Evolutionary conservation across 257 asterid species (phyloP), one percentile per base, ranked within the genome.

Genomic region (Ophiorrhiza pumila): DNA sequence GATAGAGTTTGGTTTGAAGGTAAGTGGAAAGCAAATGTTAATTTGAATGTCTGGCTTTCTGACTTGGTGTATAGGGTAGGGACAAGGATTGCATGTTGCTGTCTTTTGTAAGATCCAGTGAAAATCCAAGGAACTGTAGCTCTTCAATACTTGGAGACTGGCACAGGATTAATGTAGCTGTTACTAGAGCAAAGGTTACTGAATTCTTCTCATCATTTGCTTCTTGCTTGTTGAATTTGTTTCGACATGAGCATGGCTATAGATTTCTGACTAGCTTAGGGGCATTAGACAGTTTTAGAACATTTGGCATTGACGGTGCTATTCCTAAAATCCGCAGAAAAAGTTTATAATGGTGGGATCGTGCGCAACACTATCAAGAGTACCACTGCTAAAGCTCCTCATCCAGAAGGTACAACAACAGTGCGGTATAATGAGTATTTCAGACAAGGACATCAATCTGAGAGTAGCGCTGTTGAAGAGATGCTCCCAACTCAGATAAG

Each of bases 181-280:
- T 95, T 68, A 95, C 98, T n/a, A 96, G 99, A 37, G 97, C 99
- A 56, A 92, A 92, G 95, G 97, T n/a, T n/a, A n/a, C n/a, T n/a
- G n/a, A n/a, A n/a, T n/a, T n/a, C n/a, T 90, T 75, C 59, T 41
- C 46, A 72, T 78, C 50, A n/a, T n/a, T n/a, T 52, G 74, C 29
- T 31, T 49, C 57, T 63, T 3, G 32, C 50, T 31, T 39, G 8
- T 17, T 32, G 22, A 22, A 11, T 65, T 65, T 41, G 47, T 8
- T 22, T 29, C 27, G 13, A 50, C 23, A 43, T 58, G 4, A 50
- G 25, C 43, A 13, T 62, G 37, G 18, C 37, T 15, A 23, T 22
- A 34, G 18, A 41, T 11, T 62, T 63, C 57, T 74, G 29, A 64
- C 46, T 20, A n/a, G n/a, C n/a, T n/a, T n/a, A n/a, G n/a, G n/a